Base-by-base conservation (phyloP, 306 rosid species). In the Dicorynia guianensis region DNA sequence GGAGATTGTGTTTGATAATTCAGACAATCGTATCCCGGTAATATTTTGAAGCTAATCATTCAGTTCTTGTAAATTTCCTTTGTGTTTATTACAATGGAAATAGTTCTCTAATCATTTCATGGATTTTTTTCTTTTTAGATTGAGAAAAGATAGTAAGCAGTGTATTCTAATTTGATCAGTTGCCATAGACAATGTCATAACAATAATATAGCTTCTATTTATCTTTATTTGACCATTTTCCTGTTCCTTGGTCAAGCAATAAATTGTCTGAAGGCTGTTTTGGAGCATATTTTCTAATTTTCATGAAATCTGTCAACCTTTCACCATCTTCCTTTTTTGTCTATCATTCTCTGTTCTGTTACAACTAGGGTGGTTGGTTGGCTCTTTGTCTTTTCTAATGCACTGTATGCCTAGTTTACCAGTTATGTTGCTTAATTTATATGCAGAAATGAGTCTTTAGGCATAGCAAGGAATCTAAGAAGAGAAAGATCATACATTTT, bases 1-100 rank as follows among this genome's bases (percentile, higher is more conserved):
- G 81, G 98, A 95, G 93, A 95, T 95, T 69, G 96, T 95, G 76
- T 95, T 95, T 73, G 98, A 95, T 78, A 95, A 95, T 72, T 86
- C 92, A 42, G 98, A 95, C 82, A 89, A 92, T 72, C 97, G 98
- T 48, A 95, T 95, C 72, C 98, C 98, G 93, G 98, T 94, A 87
- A 82, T 59, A 30, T 66, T 47, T 81, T 74, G 61, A 42, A 59
- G 52, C 72, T 47, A 53, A 54, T 69, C 17, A 49, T 60, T 25
- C 30, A 25, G 1, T 25, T 25, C 30, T 2, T 25, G 30, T 36
- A 15, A 54, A 15, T 40, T 53, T 40, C 38, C 44, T 61, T 78
- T 34, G 30, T 56, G 40, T 55, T 30, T 11, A 14, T 47, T 11
- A 19, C 54, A 50, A 42, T 50, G 4, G 9, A 33, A 20, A 6